Conservation (phyloP, 345 rosid species). For the Eucalyptus cladocalyx region DNA sequence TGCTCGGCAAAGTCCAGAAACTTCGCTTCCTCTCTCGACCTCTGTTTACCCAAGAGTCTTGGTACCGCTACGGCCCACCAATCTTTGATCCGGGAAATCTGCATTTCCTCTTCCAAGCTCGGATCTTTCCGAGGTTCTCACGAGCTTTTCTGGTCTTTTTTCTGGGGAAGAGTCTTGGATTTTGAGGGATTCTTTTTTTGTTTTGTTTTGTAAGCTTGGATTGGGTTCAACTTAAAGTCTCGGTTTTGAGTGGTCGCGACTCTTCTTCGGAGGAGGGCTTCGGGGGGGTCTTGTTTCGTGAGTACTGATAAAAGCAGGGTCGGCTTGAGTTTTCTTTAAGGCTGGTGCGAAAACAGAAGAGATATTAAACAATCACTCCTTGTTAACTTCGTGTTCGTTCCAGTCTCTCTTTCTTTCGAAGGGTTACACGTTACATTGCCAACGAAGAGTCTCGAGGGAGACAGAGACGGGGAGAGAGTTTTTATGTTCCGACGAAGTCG, state of each 20-base stretch:
- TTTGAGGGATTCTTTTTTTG: not conserved
- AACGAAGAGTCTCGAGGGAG: not conserved
- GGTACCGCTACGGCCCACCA: not conserved
- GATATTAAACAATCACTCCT: not conserved
- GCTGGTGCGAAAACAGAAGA: not conserved
- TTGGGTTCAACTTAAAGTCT: constrained; percentile 13
- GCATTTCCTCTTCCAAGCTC: not conserved
- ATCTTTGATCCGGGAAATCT: not conserved
- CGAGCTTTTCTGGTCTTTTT: not conserved
- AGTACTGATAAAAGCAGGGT: constrained; percentile 17
- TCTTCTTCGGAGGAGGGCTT: not conserved
- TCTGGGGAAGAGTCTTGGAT: not conserved
- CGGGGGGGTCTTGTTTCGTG: constrained; percentile 10
- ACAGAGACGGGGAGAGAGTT: not conserved
- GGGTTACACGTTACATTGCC: not conserved
- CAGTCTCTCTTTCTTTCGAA: not conserved
- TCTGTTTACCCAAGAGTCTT: not conserved
- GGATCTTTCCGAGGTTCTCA: not conserved
- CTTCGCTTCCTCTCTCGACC: not conserved
- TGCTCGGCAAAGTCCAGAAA: not conserved
- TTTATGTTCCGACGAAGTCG: constrained; percentile 36
- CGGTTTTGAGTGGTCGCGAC: constrained; percentile 4
- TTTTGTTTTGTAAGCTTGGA: not conserved
- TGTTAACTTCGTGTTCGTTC: not conserved
- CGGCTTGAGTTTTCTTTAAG: constrained; percentile 34